Base-by-base conservation (phyloP, 495 filamentous ascomycete species). In the Xylaria bambusicola region DNA sequence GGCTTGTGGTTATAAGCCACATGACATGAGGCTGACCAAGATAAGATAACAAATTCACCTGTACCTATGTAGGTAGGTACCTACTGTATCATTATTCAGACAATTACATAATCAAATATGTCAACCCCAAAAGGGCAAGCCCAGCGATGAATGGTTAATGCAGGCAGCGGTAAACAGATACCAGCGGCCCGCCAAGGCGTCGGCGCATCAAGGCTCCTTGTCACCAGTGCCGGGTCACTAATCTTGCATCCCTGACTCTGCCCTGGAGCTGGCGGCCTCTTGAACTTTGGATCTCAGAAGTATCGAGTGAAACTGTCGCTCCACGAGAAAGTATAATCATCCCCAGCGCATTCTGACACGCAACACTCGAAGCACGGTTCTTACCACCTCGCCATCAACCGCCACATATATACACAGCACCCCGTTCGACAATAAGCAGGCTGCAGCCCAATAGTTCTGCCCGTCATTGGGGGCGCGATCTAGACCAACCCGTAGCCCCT, bases 111-210 rank as follows among this genome's bases (percentile, higher is more conserved):
- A n/a, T n/a, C n/a, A n/a, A n/a, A n/a, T n/a, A n/a, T n/a, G n/a
- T n/a, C n/a, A n/a, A n/a, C n/a, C n/a, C 33, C 38, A 35, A 42
- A 21, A 44, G 9, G 21, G 17, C 54, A 31, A 36, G 21, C 23
- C 12, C n/a, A n/a, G n/a, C n/a, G n/a, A n/a, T 35, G 26, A 31
- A 38, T 40, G 8, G n/a, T 35, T 47, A 53, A 42, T 29, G 7
- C 10, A 8, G 1, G 10, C 29, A 52, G 21, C 47, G 40, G n/a
- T n/a, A n/a, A n/a, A n/a, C n/a, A n/a, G n/a, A n/a, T n/a, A n/a
- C n/a, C n/a, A n/a, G 36, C 31, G 29, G 29, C 5, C 29, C n/a
- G 60, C 61, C 63, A 66, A 68, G 61, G 27, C 31, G 62, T 58
- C 53, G 56, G 62, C 52, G 56, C 29, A 57, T 62, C 17, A 13